Evolutionary conservation across 2,329 filamentous ascomycete species (phyloP).

Genomic region (Chaetomiaceae sp.): DNA sequence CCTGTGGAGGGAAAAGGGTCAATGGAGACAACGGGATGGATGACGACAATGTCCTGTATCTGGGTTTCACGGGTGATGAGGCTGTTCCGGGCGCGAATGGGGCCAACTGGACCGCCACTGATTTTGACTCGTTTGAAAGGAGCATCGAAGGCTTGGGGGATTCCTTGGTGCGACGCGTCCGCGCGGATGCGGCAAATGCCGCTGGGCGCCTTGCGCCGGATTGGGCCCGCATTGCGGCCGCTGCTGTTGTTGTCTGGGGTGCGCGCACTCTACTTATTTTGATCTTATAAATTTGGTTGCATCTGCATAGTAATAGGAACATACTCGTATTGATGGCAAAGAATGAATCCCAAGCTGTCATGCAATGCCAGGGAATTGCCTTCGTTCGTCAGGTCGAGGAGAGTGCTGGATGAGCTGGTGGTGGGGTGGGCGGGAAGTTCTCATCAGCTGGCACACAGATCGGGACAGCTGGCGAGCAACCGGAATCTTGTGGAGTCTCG

Average conservation of each 20-base stretch:
- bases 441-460: no score
- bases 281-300: no score
- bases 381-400: no score
- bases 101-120: conserved; percentile 51
- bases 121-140: conserved; percentile 46
- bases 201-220: not conserved
- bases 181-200: not conserved
- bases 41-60: conserved; percentile 54
- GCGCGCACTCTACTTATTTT: no score
- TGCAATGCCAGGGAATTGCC: no score
- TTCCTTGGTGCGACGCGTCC: conserved; percentile 41
- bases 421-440: no score
- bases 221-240: not conserved
- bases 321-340: no score
- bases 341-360: no score
- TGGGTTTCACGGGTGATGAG: conserved; percentile 53
- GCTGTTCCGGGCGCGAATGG: conserved; percentile 51
- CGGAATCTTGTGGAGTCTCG: no score
- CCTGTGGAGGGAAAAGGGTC: conserved; percentile 46
- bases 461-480: no score
- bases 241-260: not conserved
- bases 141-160: conserved; percentile 50
- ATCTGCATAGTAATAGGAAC: no score
- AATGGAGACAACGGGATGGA: conserved; percentile 53
- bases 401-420: no score